These are phyloP conservation scores for Collybia mongolica DNA, from an alignment of 768 basidiomycete species.

Conservation along the genomic window DNA sequence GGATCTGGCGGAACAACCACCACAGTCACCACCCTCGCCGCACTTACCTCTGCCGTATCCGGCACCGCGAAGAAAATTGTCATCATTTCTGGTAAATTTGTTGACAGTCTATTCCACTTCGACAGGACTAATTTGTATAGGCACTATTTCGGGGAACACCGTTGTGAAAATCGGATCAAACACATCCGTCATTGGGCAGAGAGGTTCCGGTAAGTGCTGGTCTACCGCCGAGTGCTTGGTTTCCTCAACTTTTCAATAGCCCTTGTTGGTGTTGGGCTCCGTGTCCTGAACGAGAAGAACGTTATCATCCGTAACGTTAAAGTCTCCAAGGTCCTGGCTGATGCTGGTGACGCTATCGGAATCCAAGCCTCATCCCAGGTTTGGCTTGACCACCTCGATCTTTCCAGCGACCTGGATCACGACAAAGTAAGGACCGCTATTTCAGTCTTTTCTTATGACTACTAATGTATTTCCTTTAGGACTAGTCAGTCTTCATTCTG, in stretches of 20 bases:
- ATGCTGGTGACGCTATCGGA: conserved; percentile 43
- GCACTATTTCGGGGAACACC: conserved; percentile 40
- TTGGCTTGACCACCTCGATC: conserved; percentile 45
- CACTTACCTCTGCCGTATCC: conserved; percentile 34
- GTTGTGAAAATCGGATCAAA: conserved; percentile 43
- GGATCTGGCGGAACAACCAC: conserved; percentile 39
- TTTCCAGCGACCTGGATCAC: conserved; percentile 43
- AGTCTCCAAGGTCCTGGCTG: conserved; percentile 45
- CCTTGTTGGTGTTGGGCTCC: conserved; percentile 44
- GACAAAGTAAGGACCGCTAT: conserved; percentile 29
- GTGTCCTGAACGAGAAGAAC: conserved; percentile 38
- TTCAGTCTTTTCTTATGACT: neutral
- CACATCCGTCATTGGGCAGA: conserved; percentile 39
- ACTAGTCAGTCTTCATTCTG: conserved; percentile 23
- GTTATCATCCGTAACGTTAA: conserved; percentile 52
- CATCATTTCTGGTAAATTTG: conserved; percentile 34
- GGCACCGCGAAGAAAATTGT: conserved; percentile 40
- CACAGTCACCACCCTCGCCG: conserved; percentile 38
- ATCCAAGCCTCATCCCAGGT: conserved; percentile 38
- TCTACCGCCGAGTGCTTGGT: neutral
- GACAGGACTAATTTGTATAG: conserved; percentile 14
- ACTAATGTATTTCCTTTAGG: conserved; percentile 9
- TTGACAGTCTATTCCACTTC: no score
- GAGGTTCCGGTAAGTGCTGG: conserved; percentile 33
- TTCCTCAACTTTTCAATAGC: conserved; percentile 19